Evolutionary conservation across 805 yeast genomes (phyloP).

Genomic region (Metschnikowia arizonensis): DNA sequence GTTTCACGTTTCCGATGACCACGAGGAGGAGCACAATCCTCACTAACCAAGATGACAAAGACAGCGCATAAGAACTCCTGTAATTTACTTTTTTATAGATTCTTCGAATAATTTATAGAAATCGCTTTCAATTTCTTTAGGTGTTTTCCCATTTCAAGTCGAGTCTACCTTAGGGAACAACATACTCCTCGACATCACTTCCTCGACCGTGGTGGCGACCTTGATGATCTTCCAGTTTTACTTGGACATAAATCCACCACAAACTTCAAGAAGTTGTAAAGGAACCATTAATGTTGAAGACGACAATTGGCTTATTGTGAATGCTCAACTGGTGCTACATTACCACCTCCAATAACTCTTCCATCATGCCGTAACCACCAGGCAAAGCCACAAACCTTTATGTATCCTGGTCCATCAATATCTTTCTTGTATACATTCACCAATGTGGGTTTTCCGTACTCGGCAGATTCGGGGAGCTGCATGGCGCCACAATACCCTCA

Average conservation of each 20-base stretch:
- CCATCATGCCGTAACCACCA: conserved; percentile 89
- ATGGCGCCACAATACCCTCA: conserved; percentile 55
- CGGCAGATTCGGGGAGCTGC: conserved; percentile 54
- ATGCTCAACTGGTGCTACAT: conserved; percentile 91
- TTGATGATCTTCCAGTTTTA: conserved; percentile 65
- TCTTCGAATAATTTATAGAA: background rate
- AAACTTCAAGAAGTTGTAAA: conserved; percentile 62
- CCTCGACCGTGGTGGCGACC: conserved; percentile 65
- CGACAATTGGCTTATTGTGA: conserved; percentile 74
- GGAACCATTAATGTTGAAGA: conserved; percentile 77
- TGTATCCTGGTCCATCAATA: conserved; percentile 82
- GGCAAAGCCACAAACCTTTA: conserved; percentile 86
- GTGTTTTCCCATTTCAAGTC: conserved; percentile 61
- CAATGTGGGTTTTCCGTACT: conserved; percentile 73
- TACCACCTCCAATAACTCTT: conserved; percentile 83
- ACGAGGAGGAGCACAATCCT: conserved; percentile 23
- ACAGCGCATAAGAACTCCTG: background rate
- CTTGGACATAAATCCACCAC: conserved; percentile 54
- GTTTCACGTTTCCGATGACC: conserved; percentile 34
- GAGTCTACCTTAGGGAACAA: conserved; percentile 69
- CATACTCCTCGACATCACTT: conserved; percentile 63
- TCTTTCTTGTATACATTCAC: conserved; percentile 89
- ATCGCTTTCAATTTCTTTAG: conserved; percentile 1
- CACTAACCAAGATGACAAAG: conserved; percentile 12
- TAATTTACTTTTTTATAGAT: background rate